phyloP scores from a whole-genome alignment of 139 green algal species.

The Chlamydomonas eustigma region DNA sequence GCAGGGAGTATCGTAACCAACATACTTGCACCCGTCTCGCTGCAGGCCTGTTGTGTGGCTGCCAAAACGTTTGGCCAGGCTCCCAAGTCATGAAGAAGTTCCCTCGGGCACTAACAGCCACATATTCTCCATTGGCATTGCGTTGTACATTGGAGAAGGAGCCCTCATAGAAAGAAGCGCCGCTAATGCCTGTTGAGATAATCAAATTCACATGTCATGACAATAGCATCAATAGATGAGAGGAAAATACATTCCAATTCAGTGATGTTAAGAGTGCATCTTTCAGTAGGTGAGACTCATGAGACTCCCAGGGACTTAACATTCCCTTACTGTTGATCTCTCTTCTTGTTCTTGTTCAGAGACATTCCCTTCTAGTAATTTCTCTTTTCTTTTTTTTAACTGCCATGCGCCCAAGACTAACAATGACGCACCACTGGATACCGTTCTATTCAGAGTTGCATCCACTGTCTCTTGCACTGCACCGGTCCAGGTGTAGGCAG shows the following conservation, averaged over 20 bases:
- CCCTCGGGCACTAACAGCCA: constrained; percentile 88
- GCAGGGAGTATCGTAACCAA: no score
- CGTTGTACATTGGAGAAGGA: constrained; percentile 89
- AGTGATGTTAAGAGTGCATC: no score
- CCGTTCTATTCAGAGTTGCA: constrained; percentile 94
- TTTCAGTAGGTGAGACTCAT: no score
- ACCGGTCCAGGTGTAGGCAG: constrained; percentile 90
- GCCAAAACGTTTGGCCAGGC: constrained; percentile 87
- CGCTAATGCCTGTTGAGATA: constrained; percentile 75
- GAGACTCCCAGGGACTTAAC: background rate
- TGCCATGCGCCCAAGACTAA: no score
- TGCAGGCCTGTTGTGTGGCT: constrained; percentile 88
- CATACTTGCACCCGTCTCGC: constrained; percentile 78
- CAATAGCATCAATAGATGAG: constrained; percentile 1
- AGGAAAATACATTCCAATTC: no score
- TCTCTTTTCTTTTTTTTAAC: constrained; percentile 1
- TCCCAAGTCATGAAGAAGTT: constrained; percentile 99
- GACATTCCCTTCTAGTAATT: no score
- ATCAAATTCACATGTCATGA: no score
- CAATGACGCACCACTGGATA: constrained; percentile 77
- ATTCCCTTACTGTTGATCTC: no score
- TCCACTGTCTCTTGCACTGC: constrained; percentile 98
- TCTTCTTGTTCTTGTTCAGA: no score
- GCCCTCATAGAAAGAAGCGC: constrained; percentile 97
- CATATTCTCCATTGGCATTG: constrained; percentile 76